Conservation (phyloP, 495 filamentous ascomycete species). For the Aspergillus sparsus region DNA sequence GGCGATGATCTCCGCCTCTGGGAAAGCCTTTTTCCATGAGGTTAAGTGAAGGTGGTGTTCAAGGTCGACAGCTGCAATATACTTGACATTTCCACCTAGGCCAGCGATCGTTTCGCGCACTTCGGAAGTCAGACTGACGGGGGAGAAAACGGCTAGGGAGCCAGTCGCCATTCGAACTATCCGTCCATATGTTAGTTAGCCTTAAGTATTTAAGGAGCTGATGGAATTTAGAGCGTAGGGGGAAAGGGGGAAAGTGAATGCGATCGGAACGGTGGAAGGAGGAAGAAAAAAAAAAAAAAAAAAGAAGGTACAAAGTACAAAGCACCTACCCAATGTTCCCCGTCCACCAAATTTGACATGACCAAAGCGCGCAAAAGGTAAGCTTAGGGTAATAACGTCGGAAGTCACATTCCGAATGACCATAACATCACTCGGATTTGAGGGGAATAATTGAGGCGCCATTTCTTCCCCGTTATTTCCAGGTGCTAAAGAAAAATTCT, state of each 20-base stretch:
- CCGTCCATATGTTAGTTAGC: no score
- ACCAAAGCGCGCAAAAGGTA: constrained; percentile 84
- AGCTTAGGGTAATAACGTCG: constrained; percentile 76
- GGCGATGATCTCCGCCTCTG: constrained; percentile 74
- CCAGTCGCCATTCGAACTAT: constrained; percentile 71
- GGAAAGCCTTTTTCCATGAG: constrained; percentile 78
- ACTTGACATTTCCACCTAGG: constrained; percentile 72
- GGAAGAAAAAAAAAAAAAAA: no score
- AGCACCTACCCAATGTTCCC: constrained; percentile 72
- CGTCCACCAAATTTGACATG: constrained; percentile 79
- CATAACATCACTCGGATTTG: constrained; percentile 75
- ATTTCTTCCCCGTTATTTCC: constrained; percentile 8
- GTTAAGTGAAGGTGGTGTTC: constrained; percentile 92
- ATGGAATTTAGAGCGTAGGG: background rate
- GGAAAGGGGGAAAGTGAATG: background rate
- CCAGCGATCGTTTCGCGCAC: constrained; percentile 65
- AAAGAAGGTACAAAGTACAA: background rate
- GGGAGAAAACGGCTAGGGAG: constrained; percentile 86
- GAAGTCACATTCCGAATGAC: constrained; percentile 82
- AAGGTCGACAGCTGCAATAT: constrained; percentile 83
- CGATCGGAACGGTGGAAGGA: no score
- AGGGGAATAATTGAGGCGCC: constrained; percentile 51
- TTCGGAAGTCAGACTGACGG: constrained; percentile 76
- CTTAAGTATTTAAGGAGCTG: background rate
- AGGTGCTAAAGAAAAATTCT: background rate